A percentile compares a stretch with the other conserved stretches of the same genome.
Evolutionary conservation across 441 rosid genomes (phyloP).

Genomic region (Euphorbia schlechtendalii): DNA sequence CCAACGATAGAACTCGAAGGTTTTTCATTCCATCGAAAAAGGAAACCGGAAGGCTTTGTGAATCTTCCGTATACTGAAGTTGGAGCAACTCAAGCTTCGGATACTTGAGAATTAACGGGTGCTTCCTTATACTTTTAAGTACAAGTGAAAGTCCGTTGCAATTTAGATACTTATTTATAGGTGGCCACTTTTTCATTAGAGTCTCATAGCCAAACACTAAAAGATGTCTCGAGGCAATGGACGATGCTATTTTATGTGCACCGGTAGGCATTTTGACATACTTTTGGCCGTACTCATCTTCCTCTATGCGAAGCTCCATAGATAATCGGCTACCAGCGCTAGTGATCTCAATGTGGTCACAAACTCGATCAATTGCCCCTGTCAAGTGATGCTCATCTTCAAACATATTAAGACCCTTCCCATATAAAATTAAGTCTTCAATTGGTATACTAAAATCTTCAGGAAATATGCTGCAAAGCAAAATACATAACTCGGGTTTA

Average conservation of each 20-base stretch:
- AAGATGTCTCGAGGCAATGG: neutral
- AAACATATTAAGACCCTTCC: neutral
- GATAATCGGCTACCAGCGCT: neutral
- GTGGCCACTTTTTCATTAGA: neutral
- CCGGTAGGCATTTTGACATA: neutral
- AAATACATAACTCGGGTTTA: neutral
- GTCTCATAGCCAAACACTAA: neutral
- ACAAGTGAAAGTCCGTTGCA: constrained; percentile 7
- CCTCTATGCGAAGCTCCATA: neutral
- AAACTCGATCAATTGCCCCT: neutral
- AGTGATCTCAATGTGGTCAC: neutral
- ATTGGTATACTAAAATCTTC: neutral
- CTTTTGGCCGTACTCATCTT: neutral
- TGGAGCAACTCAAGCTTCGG: constrained; percentile 9
- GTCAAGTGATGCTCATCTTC: neutral
- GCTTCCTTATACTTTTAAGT: neutral
- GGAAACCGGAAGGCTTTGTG: neutral
- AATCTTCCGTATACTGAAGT: neutral
- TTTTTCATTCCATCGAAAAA: neutral
- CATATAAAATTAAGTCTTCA: neutral
- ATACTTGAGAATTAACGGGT: neutral
- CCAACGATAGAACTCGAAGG: constrained; percentile 5
- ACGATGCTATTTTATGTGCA: neutral
- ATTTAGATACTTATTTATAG: neutral
- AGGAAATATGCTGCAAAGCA: neutral